Percentiles rank a stretch among this genome's conserved stretches.
phyloP scores from a whole-genome alignment of 108 stramenopile species.

The Chaetoceros muelleri region DNA sequence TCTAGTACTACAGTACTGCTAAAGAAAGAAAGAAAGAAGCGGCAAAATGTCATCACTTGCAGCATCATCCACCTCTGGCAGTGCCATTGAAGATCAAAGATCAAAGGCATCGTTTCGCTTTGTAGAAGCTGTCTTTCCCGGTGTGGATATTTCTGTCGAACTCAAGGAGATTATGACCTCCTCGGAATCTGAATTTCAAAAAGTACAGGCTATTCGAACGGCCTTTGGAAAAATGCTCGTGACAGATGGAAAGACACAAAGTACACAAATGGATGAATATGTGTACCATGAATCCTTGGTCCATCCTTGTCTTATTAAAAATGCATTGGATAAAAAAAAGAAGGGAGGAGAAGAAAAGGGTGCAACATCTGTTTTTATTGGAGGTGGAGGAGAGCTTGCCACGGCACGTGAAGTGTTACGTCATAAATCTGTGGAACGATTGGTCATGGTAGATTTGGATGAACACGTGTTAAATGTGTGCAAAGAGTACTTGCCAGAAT shows the following conservation, averaged over 20 bases:
- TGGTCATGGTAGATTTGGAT: constrained; percentile 88
- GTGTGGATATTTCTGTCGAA: constrained; percentile 36
- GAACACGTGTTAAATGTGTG: constrained; percentile 67
- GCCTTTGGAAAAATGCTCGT: constrained; percentile 59
- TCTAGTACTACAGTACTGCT: too few relatives aligned
- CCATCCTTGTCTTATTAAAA: constrained; percentile 62
- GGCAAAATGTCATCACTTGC: too few relatives aligned
- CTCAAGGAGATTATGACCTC: constrained; percentile 31
- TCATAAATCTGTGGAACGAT: constrained; percentile 59
- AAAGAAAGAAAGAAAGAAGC: too few relatives aligned
- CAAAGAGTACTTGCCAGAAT: constrained; percentile 57
- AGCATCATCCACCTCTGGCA: too few relatives aligned
- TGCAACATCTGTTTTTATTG: constrained; percentile 73
- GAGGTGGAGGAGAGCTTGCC: constrained; percentile 83
- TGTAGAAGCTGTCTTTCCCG: constrained; percentile 41
- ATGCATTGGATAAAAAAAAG: constrained; percentile 15
- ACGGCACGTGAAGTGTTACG: constrained; percentile 79
- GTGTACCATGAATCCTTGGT: constrained; percentile 83
- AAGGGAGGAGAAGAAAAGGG: constrained; percentile 5
- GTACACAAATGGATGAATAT: constrained; percentile 71
- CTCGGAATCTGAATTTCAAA: constrained; percentile 27
- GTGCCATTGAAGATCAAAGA: constrained; percentile 32
- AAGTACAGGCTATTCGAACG: constrained; percentile 25
- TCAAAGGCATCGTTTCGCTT: constrained; percentile 42
- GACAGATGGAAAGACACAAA: constrained; percentile 89